These are phyloP conservation scores for Gossypium turneri DNA, from an alignment of 345 rosid genomes.

Conservation along the genomic window DNA sequence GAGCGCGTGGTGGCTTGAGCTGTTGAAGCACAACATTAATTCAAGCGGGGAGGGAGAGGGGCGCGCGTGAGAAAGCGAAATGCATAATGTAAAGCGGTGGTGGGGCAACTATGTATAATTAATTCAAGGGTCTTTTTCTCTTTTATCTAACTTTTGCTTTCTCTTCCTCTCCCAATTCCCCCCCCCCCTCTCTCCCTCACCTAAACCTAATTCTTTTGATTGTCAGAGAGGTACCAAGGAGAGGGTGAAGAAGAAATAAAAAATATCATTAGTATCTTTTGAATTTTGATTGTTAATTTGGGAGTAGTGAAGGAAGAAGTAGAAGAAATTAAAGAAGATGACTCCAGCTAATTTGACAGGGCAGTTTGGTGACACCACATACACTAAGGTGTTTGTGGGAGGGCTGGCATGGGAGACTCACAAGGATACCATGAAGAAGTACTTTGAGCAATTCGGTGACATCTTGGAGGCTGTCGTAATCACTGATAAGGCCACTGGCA, in stretches of 20 bases:
- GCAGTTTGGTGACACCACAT: constrained; percentile 86
- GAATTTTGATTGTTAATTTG: not conserved
- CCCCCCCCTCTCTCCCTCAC: constrained; percentile 1
- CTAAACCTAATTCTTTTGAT: constrained; percentile 8
- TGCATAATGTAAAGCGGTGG: constrained; percentile 2
- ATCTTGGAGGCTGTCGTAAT: constrained; percentile 98
- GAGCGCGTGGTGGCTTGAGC: constrained; percentile 14
- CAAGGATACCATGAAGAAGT: constrained; percentile 85
- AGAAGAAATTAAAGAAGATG: constrained; percentile 23
- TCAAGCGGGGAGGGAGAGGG: not conserved
- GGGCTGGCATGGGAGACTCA: constrained; percentile 99
- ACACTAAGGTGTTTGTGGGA: constrained; percentile 94
- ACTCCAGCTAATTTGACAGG: constrained; percentile 43
- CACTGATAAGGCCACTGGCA: constrained; percentile 94
- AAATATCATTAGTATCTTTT: not conserved
- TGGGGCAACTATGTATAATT: constrained; percentile 40
- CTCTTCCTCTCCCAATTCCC: constrained; percentile 36
- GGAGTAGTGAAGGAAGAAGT: not conserved
- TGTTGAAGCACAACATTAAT: not conserved
- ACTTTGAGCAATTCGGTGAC: constrained; percentile 95
- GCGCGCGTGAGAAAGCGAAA: constrained; percentile 24
- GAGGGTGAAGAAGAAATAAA: not conserved
- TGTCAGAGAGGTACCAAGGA: not conserved
- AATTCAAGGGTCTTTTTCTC: not conserved
- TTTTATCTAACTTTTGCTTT: constrained; percentile 41